Evolutionary conservation across 1,284 basidiomycete genomes (phyloP).

Genomic region (Coriolopsis trogii): DNA sequence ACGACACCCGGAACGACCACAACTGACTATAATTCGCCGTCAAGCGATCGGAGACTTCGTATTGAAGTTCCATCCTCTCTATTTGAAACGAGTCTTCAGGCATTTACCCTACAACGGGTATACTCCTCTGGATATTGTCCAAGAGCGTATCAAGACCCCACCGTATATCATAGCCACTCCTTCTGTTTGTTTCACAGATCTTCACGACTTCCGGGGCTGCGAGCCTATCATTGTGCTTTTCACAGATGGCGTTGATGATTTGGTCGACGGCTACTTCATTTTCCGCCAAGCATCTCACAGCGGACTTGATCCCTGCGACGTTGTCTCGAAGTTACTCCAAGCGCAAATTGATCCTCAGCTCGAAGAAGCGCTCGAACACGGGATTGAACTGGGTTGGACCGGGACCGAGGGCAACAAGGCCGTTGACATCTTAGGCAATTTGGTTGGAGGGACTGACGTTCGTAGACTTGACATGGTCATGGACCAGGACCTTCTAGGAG

Average conservation of each 20-base stretch:
- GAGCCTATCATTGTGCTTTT: neutral
- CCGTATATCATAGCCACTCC: slow-evolving; percentile 5
- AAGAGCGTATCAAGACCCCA: slow-evolving; percentile 6
- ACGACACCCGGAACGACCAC: too few relatives aligned
- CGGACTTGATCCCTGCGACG: neutral
- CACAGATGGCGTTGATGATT: slow-evolving; percentile 11
- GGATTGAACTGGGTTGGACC: neutral
- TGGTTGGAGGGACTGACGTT: slow-evolving; percentile 1
- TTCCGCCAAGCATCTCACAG: neutral
- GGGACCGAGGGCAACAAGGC: neutral
- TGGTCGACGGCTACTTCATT: slow-evolving; percentile 4
- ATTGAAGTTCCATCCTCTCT: slow-evolving; percentile 1
- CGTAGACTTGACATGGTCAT: slow-evolving; percentile 6
- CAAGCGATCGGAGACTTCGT: slow-evolving; percentile 7
- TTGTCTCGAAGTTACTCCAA: neutral
- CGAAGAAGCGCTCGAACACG: slow-evolving; percentile 1
- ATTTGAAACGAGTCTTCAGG: slow-evolving; percentile 5
- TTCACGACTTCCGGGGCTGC: slow-evolving; percentile 1
- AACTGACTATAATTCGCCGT: neutral
- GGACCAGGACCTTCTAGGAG: neutral
- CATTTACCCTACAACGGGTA: neutral
- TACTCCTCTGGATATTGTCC: neutral
- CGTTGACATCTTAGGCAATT: slow-evolving; percentile 4
- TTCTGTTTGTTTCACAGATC: slow-evolving; percentile 5
- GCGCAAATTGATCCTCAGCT: neutral